Conservation (phyloP, 2,329 filamentous ascomycete genomes). For the Rhexocercosporidium sp. region DNA sequence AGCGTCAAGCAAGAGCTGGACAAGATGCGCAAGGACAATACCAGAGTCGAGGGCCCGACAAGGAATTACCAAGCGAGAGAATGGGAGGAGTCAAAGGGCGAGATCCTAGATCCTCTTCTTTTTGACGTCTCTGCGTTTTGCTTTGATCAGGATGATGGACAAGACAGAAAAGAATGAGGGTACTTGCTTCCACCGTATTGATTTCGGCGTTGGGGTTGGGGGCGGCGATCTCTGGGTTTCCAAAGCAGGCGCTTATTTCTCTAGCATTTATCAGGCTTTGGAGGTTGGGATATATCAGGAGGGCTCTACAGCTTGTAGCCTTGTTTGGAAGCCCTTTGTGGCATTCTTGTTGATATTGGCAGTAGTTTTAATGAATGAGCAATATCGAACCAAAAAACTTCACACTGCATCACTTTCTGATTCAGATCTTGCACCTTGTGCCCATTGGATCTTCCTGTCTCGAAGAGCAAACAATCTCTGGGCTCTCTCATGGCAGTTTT, state of each 20-base stretch:
- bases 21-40: conserved; percentile 35
- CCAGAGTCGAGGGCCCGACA: conserved; percentile 21
- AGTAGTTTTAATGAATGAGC: neutral
- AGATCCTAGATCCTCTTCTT: conserved; percentile 38
- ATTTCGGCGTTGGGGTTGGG: conserved; percentile 23
- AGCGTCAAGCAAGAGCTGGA: conserved; percentile 41
- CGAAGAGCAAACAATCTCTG: neutral
- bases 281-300: conserved; percentile 6
- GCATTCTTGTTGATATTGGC: conserved; percentile 18
- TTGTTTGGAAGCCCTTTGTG: neutral
- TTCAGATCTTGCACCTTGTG: neutral
- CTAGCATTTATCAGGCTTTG: conserved; percentile 1
- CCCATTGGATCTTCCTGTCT: neutral
- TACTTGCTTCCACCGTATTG: neutral
- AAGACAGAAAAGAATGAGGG: conserved; percentile 23
- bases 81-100: conserved; percentile 35
- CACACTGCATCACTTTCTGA: neutral
- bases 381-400: neutral
- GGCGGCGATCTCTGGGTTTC: conserved; percentile 8
- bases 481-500: neutral
- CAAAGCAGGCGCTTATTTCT: conserved; percentile 6
- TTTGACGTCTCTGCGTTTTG: conserved; percentile 43
- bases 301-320: neutral
- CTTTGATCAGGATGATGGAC: conserved; percentile 38
- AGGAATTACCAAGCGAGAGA: conserved; percentile 27